These are phyloP conservation scores for Plasmodium ovale DNA, from an alignment of 169 alveolate genomes.

Conservation along the genomic window DNA sequence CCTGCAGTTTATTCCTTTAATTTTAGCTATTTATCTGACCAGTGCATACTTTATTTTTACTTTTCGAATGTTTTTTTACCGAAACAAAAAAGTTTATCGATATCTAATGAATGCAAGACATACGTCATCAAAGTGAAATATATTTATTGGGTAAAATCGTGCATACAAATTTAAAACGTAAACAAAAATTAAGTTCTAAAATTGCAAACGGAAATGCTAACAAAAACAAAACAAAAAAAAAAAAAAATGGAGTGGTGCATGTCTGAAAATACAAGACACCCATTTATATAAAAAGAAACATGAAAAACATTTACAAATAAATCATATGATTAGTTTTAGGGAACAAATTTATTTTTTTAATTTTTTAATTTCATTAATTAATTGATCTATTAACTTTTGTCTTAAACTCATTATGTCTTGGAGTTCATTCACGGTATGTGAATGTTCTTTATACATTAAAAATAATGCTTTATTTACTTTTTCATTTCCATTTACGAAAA, in stretches of 20 bases:
- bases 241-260: neutral
- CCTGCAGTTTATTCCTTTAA: neutral
- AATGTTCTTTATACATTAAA: constrained; percentile 75
- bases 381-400: constrained; percentile 40
- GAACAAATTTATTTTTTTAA: constrained; percentile 12
- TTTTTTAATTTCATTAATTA: constrained; percentile 57
- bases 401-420: constrained; percentile 57
- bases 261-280: neutral
- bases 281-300: neutral
- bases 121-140: constrained; percentile 1
- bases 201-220: constrained; percentile 3
- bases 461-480: constrained; percentile 48
- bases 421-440: constrained; percentile 50
- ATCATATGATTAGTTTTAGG: constrained; percentile 20
- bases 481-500: constrained; percentile 50
- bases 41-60: constrained; percentile 1
- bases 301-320: neutral
- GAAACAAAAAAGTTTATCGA: constrained; percentile 8
- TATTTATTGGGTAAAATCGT: neutral
- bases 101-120: constrained; percentile 31
- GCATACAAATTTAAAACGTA: neutral
- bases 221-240: neutral
- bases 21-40: neutral
- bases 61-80: constrained; percentile 10
- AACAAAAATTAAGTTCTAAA: neutral